Evolutionary conservation across 2,329 filamentous ascomycete species (phyloP), one percentile per base, ranked within the genome.

Genomic region (Ascochyta lentis): DNA sequence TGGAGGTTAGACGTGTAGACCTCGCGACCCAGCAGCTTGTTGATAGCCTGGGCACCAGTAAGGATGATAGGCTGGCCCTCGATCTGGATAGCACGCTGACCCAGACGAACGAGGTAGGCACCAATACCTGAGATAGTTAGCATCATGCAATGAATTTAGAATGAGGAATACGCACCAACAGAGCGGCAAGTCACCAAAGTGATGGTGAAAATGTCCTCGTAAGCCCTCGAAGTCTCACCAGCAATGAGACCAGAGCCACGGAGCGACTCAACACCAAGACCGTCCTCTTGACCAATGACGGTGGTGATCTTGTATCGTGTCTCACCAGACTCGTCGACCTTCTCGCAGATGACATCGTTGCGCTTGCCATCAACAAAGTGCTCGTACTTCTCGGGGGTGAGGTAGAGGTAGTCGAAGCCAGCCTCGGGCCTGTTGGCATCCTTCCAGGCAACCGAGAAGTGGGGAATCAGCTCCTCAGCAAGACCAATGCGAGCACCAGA

Each of bases 1-100:
- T 99, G 95, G 73, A 99, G 81, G 85, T 99, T 99, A 58, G 95
- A 98, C 23, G 95, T 97, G 82, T 99, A 99, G 27, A 99, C 94
- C 79, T 99, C 95, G 67, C 96, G 92, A 71, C 95, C 95, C 58
- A 99, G 87, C 70, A 99, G 84, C 82, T 98, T 99, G 87, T 99
- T 99, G 77, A 99, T 89, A 56, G 95, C 95, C 63, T 92, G 91
- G 44, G 95, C 95, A 85, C 95, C 95, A 70, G 95, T 99, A 61
- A 99, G 86, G 72, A 99, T 99, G 77, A 99, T 99, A 35, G 95
- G 95, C 80, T 99, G 95, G 56, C 95, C 95, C 79, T 99, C 95
- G 65, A 99, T 96, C 80, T 99, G 95, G 65, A 99, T 96, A 63
- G 95, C 94, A 87, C 95, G 92, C 80, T 99, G 95, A 57, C 95